Base-by-base conservation (phyloP, 1,284 basidiomycete genomes). In the Apiotrichum brassicae region DNA sequence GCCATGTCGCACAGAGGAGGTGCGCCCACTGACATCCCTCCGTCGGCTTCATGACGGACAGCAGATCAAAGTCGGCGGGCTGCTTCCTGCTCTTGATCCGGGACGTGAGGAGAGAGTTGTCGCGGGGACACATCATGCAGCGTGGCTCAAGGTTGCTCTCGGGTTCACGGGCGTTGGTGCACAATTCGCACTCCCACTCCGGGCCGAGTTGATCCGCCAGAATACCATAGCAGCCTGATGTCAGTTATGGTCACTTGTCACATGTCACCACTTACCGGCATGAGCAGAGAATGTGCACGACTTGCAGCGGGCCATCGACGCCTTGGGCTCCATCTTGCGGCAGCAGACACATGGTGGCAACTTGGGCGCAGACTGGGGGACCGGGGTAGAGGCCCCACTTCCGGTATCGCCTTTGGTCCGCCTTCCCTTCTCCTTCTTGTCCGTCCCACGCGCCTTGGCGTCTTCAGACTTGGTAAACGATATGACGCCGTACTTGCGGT, bases 11-110 rank as follows among this genome's bases (percentile, higher is more conserved):
- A 73, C 94, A 97, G 1, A 97, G 71, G 19, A 92, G 77, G 67
- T 98, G 94, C 1, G 84, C 84, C 89, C 91, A 97, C 54, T 88
- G 87, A 70, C 87, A 85, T 23, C 88, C 86, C 74, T 97, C 94
- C 0, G 93, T 97, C 5, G 88, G 88, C 69, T 97, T 97, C 66
- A 87, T 83, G 4, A 84, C 86, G 35, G 89, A 84, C 33, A 97
- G 76, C 60, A 85, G 84, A 14, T 82, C 81, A 48, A 73, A 72
- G 60, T 87, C 83, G n/a, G 75, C 69, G 26, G 63, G 79, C 58
- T 63, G 77, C 25, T 58, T 61, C 37, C 75, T 68, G 22, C 53
- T 40, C 53, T 62, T 63, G 42, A 34, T 36, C 7, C 43, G 32
- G 12, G 43, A 22, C 4, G 32, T 43, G 13, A 63, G 40, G 2